A percentile compares a stretch with the other conserved stretches of the same genome.
Conservation (phyloP, 805 yeast species). For the Yamadazyma olivae region DNA sequence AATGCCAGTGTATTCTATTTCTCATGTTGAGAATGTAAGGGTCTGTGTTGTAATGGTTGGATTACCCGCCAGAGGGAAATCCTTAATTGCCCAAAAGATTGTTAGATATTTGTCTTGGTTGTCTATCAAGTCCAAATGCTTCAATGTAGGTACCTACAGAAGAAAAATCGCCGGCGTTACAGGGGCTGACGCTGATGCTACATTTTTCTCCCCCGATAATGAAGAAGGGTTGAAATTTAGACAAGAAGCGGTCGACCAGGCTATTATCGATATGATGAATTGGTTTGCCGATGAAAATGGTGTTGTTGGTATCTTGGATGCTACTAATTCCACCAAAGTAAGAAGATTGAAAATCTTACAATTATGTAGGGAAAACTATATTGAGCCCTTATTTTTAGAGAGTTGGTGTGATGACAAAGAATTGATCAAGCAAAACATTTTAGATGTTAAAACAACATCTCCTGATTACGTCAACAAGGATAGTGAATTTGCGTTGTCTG, state of each 20-base stretch:
- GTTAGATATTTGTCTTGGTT: conserved; percentile 93
- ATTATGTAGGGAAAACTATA: conserved; percentile 58
- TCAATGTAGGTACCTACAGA: conserved; percentile 86
- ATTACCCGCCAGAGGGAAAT: conserved; percentile 88
- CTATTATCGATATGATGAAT: conserved; percentile 74
- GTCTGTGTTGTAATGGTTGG: conserved; percentile 90
- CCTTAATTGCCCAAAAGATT: conserved; percentile 90
- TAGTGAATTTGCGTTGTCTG: conserved; percentile 68
- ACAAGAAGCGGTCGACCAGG: conserved; percentile 64
- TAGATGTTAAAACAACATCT: conserved; percentile 82
- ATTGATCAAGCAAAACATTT: conserved; percentile 71
- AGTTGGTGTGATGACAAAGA: conserved; percentile 85
- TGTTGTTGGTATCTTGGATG: conserved; percentile 90
- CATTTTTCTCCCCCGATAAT: conserved; percentile 70
- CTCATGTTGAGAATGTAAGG: conserved; percentile 66
- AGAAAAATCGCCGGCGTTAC: conserved; percentile 51
- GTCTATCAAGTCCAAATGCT: conserved; percentile 79
- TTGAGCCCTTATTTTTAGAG: conserved; percentile 91
- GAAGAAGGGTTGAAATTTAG: conserved; percentile 62
- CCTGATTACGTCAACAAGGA: conserved; percentile 75
- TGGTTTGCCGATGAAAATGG: conserved; percentile 85
- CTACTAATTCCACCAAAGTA: conserved; percentile 79
- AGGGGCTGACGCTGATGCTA: conserved; percentile 59
- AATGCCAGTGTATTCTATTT: conserved; percentile 57
- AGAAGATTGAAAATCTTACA: conserved; percentile 65